Evolutionary conservation across 78 protist species (phyloP).

Genomic region (Cavenderia fasciculata): DNA sequence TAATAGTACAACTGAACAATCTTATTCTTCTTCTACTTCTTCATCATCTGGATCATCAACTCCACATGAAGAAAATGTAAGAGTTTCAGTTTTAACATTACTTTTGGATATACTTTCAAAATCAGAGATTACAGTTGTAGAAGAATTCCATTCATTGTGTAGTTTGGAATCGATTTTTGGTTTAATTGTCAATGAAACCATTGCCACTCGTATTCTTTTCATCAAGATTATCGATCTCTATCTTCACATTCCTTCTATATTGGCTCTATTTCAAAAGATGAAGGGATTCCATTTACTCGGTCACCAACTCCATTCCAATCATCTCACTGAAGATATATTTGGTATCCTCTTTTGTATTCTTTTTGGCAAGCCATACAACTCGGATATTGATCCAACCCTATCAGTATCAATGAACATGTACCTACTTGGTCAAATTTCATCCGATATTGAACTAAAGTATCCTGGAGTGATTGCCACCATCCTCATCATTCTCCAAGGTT

Average conservation of each 20-base stretch:
- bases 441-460: conserved; percentile 22
- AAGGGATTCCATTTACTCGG: conserved; percentile 77
- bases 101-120: conserved; percentile 26
- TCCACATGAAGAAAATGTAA: background rate
- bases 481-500: conserved; percentile 19
- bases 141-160: conserved; percentile 65
- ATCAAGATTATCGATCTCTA: conserved; percentile 54
- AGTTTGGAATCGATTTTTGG: conserved; percentile 61
- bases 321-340: conserved; percentile 57
- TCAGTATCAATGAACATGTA: conserved; percentile 33
- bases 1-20: background rate
- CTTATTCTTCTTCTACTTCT: background rate
- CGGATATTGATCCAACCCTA: background rate
- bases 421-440: background rate
- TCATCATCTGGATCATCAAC: background rate
- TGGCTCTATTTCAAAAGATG: conserved; percentile 42
- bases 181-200: conserved; percentile 23
- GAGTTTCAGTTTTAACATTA: conserved; percentile 17
- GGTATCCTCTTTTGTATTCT: conserved; percentile 71
- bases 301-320: conserved; percentile 13
- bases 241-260: conserved; percentile 30
- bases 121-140: conserved; percentile 28
- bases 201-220: conserved; percentile 10
- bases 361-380: conserved; percentile 55
- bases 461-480: conserved; percentile 35